Conservation (phyloP, 2,329 filamentous ascomycete species). For the Penicillium polonicum region DNA sequence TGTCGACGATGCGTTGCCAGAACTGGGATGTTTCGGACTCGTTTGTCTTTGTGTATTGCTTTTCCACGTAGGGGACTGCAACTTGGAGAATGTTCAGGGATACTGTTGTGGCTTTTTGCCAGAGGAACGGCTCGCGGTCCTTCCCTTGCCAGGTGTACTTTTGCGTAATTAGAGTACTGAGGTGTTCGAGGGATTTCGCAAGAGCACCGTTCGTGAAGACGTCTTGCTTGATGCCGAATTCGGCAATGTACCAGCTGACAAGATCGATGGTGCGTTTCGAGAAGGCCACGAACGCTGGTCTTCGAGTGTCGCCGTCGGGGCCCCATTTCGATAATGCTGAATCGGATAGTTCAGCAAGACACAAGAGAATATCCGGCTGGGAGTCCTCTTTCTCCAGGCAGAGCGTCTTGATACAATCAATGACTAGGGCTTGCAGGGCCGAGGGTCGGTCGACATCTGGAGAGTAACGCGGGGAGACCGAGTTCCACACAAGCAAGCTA, state of each 20-base stretch:
- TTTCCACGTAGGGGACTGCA: constrained; percentile 61
- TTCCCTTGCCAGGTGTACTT: constrained; percentile 78
- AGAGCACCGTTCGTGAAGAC: constrained; percentile 71
- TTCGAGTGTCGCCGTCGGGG: constrained; percentile 42
- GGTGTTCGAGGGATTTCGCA: constrained; percentile 61
- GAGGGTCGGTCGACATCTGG: constrained; percentile 41
- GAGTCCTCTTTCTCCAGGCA: constrained; percentile 40
- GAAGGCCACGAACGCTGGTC: constrained; percentile 83
- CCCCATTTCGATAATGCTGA: constrained; percentile 52
- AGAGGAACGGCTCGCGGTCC: constrained; percentile 70
- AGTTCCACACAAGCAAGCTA: constrained; percentile 69
- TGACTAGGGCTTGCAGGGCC: constrained; percentile 35
- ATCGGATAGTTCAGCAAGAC: constrained; percentile 66
- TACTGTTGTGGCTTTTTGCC: constrained; percentile 75
- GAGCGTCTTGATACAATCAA: constrained; percentile 37
- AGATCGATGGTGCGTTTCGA: constrained; percentile 78
- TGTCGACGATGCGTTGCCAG: constrained; percentile 68
- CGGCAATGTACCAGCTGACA: constrained; percentile 49
- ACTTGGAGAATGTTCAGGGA: constrained; percentile 66
- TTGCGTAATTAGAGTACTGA: constrained; percentile 68
- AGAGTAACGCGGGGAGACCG: constrained; percentile 49
- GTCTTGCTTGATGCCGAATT: constrained; percentile 54
- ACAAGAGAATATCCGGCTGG: constrained; percentile 37
- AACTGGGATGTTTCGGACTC: constrained; percentile 54
- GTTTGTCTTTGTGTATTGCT: constrained; percentile 34